Evolutionary conservation across 176 grass and related monocot species (phyloP).

Genomic region (Musa schizocarpa): DNA sequence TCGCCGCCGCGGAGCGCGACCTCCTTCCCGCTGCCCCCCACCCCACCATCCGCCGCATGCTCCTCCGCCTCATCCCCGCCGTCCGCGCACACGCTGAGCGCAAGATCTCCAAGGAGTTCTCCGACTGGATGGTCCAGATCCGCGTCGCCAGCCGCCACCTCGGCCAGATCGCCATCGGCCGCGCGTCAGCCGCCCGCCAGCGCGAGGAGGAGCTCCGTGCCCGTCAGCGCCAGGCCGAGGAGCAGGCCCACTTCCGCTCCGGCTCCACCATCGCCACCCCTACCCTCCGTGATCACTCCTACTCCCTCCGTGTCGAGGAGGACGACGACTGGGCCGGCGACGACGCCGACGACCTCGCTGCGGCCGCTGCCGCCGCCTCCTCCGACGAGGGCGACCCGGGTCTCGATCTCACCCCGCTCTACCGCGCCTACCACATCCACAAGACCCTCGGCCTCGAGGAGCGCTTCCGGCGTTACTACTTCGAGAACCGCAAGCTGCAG

Average conservation of each 20-base stretch:
- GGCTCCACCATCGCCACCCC: neutral
- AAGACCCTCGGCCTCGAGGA: slow-evolving; percentile 67
- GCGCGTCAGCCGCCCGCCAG: slow-evolving; percentile 75
- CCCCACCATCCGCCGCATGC: slow-evolving; percentile 68
- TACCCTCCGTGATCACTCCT: slow-evolving; percentile 23
- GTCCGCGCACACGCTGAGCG: slow-evolving; percentile 74
- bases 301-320: slow-evolving; percentile 42
- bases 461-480: slow-evolving; percentile 84
- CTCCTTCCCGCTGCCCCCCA: slow-evolving; percentile 47
- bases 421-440: slow-evolving; percentile 89
- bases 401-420: slow-evolving; percentile 87
- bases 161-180: slow-evolving; percentile 85
- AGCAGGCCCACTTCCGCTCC: slow-evolving; percentile 7
- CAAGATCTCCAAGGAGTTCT: slow-evolving; percentile 84
- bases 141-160: slow-evolving; percentile 80
- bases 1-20: slow-evolving; percentile 70
- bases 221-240: slow-evolving; percentile 52
- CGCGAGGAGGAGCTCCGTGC: slow-evolving; percentile 89
- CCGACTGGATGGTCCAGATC: slow-evolving; percentile 95
- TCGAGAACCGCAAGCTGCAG: slow-evolving; percentile 97
- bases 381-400: slow-evolving; percentile 41
- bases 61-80: slow-evolving; percentile 57
- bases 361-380: slow-evolving; percentile 35
- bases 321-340: slow-evolving; percentile 61
- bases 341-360: slow-evolving; percentile 69